Conservation (phyloP, 768 basidiomycete genomes). For the Coprinopsis strossmayeri region DNA sequence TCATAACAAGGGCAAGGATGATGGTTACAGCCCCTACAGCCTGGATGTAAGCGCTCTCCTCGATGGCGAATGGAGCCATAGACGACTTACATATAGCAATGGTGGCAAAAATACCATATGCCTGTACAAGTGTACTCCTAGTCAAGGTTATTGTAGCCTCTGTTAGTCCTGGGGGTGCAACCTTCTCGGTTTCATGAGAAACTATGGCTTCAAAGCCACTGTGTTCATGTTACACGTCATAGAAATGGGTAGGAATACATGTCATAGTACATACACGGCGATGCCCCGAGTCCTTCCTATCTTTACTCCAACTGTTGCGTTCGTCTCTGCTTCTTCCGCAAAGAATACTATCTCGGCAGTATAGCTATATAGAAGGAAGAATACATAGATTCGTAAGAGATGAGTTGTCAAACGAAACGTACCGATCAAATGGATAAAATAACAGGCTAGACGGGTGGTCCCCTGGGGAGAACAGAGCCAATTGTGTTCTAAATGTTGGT, state of each 20-base stretch:
- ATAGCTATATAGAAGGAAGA: slow-evolving; percentile 10
- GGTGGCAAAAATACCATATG: slow-evolving; percentile 19
- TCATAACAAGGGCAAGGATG: slow-evolving; percentile 20
- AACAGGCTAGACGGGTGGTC: slow-evolving; percentile 15
- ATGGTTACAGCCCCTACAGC: slow-evolving; percentile 19
- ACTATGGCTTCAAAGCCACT: slow-evolving; percentile 19
- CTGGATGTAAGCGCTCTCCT: not conserved
- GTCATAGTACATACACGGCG: slow-evolving; percentile 15
- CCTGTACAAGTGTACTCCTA: slow-evolving; percentile 16
- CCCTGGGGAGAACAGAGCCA: slow-evolving; percentile 18
- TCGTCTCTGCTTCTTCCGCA: slow-evolving; percentile 15
- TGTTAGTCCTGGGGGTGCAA: slow-evolving; percentile 15
- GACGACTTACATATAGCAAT: slow-evolving; percentile 16
- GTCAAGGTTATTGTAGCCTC: slow-evolving; percentile 16
- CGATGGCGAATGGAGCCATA: not conserved
- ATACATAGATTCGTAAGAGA: not conserved
- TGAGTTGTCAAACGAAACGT: not conserved
- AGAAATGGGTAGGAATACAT: not conserved
- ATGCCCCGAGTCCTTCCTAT: slow-evolving; percentile 17
- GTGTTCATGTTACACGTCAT: not conserved
- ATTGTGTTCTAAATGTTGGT: slow-evolving; percentile 18
- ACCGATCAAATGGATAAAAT: slow-evolving; percentile 20
- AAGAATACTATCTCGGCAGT: slow-evolving; percentile 18
- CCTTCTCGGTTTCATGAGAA: slow-evolving; percentile 7
- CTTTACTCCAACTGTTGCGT: slow-evolving; percentile 15